Percentiles rank a stretch among this genome's conserved stretches.
Conservation (phyloP, 1,284 basidiomycete genomes). For the Heterobasidion parviporum region DNA sequence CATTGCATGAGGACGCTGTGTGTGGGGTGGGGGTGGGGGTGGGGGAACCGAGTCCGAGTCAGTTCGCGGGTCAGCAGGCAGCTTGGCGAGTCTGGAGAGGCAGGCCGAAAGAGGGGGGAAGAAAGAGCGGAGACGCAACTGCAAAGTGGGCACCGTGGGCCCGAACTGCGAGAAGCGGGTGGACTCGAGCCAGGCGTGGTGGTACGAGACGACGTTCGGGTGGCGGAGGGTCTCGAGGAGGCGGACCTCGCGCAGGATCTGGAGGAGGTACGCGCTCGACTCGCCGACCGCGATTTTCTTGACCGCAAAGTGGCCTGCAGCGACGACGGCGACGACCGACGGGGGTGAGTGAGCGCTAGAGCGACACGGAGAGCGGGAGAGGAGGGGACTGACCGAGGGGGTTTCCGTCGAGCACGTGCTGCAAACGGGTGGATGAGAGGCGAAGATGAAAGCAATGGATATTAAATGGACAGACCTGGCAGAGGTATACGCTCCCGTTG, state of each 20-base stretch:
- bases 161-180: slow-evolving; percentile 81
- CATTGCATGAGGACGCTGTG: slow-evolving; percentile 85
- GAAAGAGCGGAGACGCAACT: slow-evolving; percentile 12
- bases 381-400: slow-evolving; percentile 42
- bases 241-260: slow-evolving; percentile 76
- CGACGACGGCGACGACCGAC: background rate
- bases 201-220: slow-evolving; percentile 90
- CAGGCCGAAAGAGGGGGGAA: background rate
- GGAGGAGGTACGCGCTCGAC: slow-evolving; percentile 75
- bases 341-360: too few relatives aligned
- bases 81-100: background rate
- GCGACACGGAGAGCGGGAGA: background rate
- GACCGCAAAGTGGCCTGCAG: slow-evolving; percentile 74
- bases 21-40: background rate
- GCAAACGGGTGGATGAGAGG: background rate
- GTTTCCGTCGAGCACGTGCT: slow-evolving; percentile 81
- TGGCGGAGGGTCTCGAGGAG: slow-evolving; percentile 83
- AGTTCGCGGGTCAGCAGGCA: background rate
- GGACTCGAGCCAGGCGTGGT: slow-evolving; percentile 90
- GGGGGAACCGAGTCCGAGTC: background rate
- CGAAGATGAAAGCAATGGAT: background rate
- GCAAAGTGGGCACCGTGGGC: slow-evolving; percentile 64
- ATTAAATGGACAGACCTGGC: slow-evolving; percentile 44
- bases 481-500: slow-evolving; percentile 82
- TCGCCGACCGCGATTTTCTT: slow-evolving; percentile 94